These are phyloP conservation scores for Nectriaceae sp. DNA, from an alignment of 2,329 filamentous ascomycete species.

Conservation along the genomic window DNA sequence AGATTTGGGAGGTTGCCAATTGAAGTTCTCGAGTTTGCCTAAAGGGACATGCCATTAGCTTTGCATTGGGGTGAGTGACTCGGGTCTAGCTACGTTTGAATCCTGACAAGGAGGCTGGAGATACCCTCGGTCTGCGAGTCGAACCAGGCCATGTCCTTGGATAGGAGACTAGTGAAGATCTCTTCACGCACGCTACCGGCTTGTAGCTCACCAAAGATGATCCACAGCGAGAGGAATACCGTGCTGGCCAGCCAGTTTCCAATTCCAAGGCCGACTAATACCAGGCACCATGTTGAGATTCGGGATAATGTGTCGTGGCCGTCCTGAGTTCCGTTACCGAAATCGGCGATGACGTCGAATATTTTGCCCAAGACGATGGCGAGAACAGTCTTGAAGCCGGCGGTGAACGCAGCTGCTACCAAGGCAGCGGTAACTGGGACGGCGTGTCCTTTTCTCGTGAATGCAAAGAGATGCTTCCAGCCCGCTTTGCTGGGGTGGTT, in stretches of 20 bases:
- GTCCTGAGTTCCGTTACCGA: constrained; percentile 56
- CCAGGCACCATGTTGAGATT: constrained; percentile 61
- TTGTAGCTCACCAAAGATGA: constrained; percentile 80
- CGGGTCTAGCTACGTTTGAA: constrained; percentile 64
- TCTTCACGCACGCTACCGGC: constrained; percentile 63
- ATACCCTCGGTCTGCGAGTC: constrained; percentile 73
- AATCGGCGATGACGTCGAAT: constrained; percentile 70
- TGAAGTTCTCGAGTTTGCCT: constrained; percentile 86
- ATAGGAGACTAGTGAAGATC: constrained; percentile 70
- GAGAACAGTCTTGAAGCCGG: constrained; percentile 63
- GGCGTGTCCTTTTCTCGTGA: constrained; percentile 65
- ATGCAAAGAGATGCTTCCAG: constrained; percentile 65
- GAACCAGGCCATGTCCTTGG: constrained; percentile 80
- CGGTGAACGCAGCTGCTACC: constrained; percentile 57
- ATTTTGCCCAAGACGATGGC: constrained; percentile 73
- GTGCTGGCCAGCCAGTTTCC: constrained; percentile 69
- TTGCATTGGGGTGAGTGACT: background rate
- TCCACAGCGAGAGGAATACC: constrained; percentile 69
- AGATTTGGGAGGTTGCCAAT: constrained; percentile 73
- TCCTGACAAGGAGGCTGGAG: constrained; percentile 67
- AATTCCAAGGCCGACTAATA: constrained; percentile 63
- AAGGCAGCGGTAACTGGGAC: constrained; percentile 56
- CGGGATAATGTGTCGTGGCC: constrained; percentile 53
- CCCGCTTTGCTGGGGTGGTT: constrained; percentile 20
- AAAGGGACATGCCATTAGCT: background rate